Evolutionary conservation across 2,329 filamentous ascomycete species (phyloP).

Genomic region (Penicillium brasilianum): DNA sequence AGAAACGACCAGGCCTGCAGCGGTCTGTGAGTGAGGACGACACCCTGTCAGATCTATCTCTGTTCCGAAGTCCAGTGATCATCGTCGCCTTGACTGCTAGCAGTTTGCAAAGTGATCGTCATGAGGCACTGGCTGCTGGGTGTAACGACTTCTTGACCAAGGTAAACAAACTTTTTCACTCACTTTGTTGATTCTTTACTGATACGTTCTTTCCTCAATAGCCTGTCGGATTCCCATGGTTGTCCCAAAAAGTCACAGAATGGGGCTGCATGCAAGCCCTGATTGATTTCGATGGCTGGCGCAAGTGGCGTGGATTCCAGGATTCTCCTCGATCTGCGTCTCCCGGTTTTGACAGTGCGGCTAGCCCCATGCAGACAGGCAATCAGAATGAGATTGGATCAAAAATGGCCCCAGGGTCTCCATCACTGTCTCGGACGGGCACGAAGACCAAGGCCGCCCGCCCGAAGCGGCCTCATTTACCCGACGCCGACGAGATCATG

Average conservation of each 20-base stretch:
- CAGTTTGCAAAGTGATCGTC: constrained; percentile 90
- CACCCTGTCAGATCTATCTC: constrained; percentile 43
- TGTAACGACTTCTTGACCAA: constrained; percentile 99
- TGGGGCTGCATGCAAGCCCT: constrained; percentile 99
- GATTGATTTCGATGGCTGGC: constrained; percentile 98
- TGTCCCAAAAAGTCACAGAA: constrained; percentile 96
- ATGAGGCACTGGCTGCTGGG: constrained; percentile 90
- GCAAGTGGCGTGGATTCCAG: constrained; percentile 89
- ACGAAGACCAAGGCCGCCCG: constrained; percentile 22
- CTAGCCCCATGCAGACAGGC: constrained; percentile 38
- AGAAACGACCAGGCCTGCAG: constrained; percentile 27
- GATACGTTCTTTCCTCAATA: constrained; percentile 45
- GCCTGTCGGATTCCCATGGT: constrained; percentile 97
- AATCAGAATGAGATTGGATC: constrained; percentile 15
- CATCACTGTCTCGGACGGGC: constrained; percentile 21
- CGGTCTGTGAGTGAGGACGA: constrained; percentile 43
- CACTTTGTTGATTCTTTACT: constrained; percentile 8
- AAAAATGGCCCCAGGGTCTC: constrained; percentile 22
- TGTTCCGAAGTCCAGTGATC: constrained; percentile 97
- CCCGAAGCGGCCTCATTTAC: constrained; percentile 16
- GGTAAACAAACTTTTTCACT: constrained; percentile 58
- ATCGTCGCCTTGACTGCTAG: constrained; percentile 96
- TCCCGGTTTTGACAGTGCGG: constrained; percentile 26
- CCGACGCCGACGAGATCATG: constrained; percentile 23
- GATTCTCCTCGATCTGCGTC: constrained; percentile 34